phyloP scores from a whole-genome alignment of 169 alveolate genomes.

The Plasmodium ovale region DNA sequence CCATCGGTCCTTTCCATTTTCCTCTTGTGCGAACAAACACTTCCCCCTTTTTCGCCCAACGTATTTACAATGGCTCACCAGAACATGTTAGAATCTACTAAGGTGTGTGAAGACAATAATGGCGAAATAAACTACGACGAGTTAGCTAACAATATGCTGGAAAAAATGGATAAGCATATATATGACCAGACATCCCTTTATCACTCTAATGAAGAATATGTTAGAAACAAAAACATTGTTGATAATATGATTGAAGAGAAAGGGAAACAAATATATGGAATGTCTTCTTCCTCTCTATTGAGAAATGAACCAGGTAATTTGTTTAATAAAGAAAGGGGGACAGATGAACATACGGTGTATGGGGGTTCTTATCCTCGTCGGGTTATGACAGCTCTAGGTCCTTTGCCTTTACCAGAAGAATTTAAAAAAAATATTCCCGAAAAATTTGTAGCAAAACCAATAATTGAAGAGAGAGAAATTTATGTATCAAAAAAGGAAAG shows the following conservation, averaged over 20 bases:
- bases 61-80: conserved; percentile 10
- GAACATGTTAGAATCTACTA: conserved; percentile 8
- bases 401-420: conserved; percentile 89
- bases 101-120: background rate
- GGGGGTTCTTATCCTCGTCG: conserved; percentile 82
- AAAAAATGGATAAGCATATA: conserved; percentile 65
- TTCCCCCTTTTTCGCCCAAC: background rate
- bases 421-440: conserved; percentile 87
- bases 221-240: background rate
- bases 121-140: conserved; percentile 48
- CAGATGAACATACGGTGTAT: conserved; percentile 55
- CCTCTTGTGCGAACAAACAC: background rate
- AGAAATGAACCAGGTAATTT: background rate
- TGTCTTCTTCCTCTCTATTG: background rate
- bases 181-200: conserved; percentile 26
- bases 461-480: conserved; percentile 88
- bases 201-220: background rate
- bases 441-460: conserved; percentile 89
- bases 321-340: conserved; percentile 1
- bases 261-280: background rate
- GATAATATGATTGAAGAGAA: background rate
- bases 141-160: conserved; percentile 42
- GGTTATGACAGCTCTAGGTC: conserved; percentile 91
- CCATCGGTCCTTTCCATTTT: background rate
- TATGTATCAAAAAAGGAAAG: conserved; percentile 89